Base-by-base conservation (phyloP, 2,329 filamentous ascomycete genomes). In the Pseudocercospora cruenta region DNA sequence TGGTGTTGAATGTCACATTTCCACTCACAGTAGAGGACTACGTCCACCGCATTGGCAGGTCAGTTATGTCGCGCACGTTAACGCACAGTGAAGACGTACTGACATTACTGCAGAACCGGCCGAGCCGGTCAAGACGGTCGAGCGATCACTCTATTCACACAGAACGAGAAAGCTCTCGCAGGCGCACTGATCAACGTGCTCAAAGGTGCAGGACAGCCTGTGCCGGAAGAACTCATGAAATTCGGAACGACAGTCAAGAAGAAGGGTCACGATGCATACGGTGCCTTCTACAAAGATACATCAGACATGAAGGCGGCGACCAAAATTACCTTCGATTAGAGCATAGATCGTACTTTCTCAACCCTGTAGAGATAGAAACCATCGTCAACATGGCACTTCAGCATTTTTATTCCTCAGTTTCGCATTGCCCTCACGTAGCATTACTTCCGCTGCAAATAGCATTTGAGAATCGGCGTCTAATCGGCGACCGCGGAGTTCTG, bases 171-270 rank as follows among this genome's bases (percentile, higher is more conserved):
- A 83, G 86, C 87, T 24, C 90, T 95, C 73, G 95, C 93, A 71
- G 94, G 94, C 80, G 91, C 90, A 88, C 83, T 99, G 73, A 91
- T 98, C 82, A 98, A 98, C 78, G 93, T 99, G 63, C 87, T 99
- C 69, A 96, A 91, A 81, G 92, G 89, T n/a, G 94, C 95, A 24
- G 92, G 93, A 71, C 95, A 99, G 80, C 86, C 89, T 12, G 92
- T 99, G 0, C 95, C 95, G 2, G 93, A 97, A 51, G 91, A 92
- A 26, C 83, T 99, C 43, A 84, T 98, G 78, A 97, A 96, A 82
- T 99, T 97, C 73, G 95, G 95, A 74, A 96, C 93, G 22, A 98
- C 94, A 0, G 95, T 99, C 60, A 99, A 98, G 88, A 97, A 96
- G 88, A 98, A 98, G 93, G 87, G 89, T 58, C 95, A 99, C 82